Base-by-base conservation (phyloP, 495 filamentous ascomycete species). In the Penicillium roqueforti region DNA sequence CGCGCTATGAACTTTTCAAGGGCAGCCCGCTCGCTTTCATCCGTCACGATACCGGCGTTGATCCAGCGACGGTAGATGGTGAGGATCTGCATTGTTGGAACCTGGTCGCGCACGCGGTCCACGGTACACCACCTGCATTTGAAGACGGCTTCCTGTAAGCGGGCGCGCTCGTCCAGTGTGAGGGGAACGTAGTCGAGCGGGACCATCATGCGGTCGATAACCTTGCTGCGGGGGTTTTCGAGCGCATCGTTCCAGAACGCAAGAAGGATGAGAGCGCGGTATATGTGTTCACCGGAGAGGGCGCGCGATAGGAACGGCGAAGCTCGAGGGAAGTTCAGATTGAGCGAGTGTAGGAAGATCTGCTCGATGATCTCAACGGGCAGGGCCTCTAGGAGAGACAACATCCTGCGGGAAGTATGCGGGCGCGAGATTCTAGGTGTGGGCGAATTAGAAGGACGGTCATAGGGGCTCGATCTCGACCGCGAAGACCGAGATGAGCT, bases 341-440 rank as follows among this genome's bases (percentile, higher is more conserved):
- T 80, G 55, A 77, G 45, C 19, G 74, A 68, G 42, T 76, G 63
- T 14, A 81, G 65, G 43, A 81, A 83, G 31, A 83, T 78, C 45
- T 68, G 61, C 59, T 82, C 75, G 29, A 84, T 64, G 8, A 84
- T 49, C 54, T 84, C 81, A 1, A 72, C 70, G 1, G 80, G 81
- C 1, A 84, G 64, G 10, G 58, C 56, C 57, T 83, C 81, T 5
- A 84, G 65, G 16, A 48, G 53, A 5, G 75, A 76, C 40, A 74
- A 60, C 6, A 56, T 58, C 10, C 50, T 43, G 29, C 4, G 26
- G 0, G 49, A 20, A 34, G 39, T 36, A 11, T 44, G 39, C 20
- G 39, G 28, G 10, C 20, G 28, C 39, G 50, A 13, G 25, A 45
- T 45, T 18, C n/a, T 4, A 14, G 50, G 39, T 36, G 14, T 32